Evolutionary conservation across 2,329 filamentous ascomycete genomes (phyloP), one percentile per base, ranked within the genome.

Genomic region (Fusarium bulbicola): DNA sequence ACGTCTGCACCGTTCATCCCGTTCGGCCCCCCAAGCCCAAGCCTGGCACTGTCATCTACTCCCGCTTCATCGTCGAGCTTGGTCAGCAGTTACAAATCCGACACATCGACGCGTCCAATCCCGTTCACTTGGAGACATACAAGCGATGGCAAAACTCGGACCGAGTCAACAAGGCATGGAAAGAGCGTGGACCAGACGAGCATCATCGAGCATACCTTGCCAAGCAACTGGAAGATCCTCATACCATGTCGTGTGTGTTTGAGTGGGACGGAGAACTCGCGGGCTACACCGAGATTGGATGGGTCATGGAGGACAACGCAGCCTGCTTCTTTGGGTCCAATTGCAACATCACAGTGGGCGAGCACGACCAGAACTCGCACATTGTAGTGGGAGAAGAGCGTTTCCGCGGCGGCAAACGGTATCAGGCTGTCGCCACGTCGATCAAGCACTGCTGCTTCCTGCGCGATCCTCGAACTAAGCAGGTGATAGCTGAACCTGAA

Each of bases 191-290:
- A 1, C 68, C 77, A 0, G 77, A 79, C 32, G 76, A 79, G 32
- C 76, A 79, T 42, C 77, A 79, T 63, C 70, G 75, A 13, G 59
- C 53, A 14, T 79, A 79, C 54, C 66, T 79, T 18, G 68, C 77
- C 1, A 59, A 42, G 21, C 77, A 79, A 45, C 63, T 79, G 10
- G 72, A 73, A 2, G 76, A 79, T 21, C 65, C 75, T 6, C 77
- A 79, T 53, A 76, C 65, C 32, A 79, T 79, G 77, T 78, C 77
- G 1, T 79, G 77, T 45, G 45, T 79, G n/a, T 79, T 79, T 40
- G 70, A 74, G 57, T 79, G 77, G 77, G 77, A 79, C 30, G 77
- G 75, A 1, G 61, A 79, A 24, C 56, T 79, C 5, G 77, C 77
- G 1, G 77, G 77, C 5, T 79, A 79, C 64, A 78, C 65, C 42